These are phyloP conservation scores for Vitis riparia DNA, from an alignment of 164 flowering plant species.

Conservation along the genomic window DNA sequence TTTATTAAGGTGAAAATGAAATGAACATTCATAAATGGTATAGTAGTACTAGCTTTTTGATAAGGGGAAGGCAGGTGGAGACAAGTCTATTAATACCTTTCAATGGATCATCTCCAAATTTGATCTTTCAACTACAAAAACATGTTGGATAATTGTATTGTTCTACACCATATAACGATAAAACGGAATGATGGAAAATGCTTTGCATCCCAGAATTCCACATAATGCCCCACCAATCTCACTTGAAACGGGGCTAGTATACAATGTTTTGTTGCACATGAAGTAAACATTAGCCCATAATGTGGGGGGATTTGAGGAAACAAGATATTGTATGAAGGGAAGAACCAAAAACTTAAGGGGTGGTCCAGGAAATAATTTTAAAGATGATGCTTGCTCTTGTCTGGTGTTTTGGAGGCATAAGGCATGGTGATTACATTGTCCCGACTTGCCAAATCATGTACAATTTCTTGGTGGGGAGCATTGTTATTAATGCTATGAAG, in stretches of 20 bases:
- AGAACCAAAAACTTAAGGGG: neutral
- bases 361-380: slow-evolving; percentile 8
- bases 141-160: too few species aligned
- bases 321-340: neutral
- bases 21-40: too few species aligned
- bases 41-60: too few species aligned
- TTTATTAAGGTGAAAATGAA: too few species aligned
- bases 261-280: slow-evolving; percentile 5
- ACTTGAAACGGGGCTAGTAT: neutral
- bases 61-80: too few species aligned
- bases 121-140: too few species aligned
- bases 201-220: neutral
- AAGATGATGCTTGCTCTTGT: slow-evolving; percentile 11
- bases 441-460: slow-evolving; percentile 15
- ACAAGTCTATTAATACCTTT: too few species aligned
- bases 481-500: neutral
- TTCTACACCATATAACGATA: too few species aligned
- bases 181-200: too few species aligned
- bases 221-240: neutral
- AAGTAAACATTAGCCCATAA: slow-evolving; percentile 17
- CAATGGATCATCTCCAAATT: too few species aligned
- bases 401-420: slow-evolving; percentile 24
- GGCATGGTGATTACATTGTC: slow-evolving; percentile 18
- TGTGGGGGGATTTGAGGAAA: slow-evolving; percentile 16
- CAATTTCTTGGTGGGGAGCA: slow-evolving; percentile 5